Evolutionary conservation across 805 yeast species (phyloP).

Genomic region (Clavispora carvajalis): DNA sequence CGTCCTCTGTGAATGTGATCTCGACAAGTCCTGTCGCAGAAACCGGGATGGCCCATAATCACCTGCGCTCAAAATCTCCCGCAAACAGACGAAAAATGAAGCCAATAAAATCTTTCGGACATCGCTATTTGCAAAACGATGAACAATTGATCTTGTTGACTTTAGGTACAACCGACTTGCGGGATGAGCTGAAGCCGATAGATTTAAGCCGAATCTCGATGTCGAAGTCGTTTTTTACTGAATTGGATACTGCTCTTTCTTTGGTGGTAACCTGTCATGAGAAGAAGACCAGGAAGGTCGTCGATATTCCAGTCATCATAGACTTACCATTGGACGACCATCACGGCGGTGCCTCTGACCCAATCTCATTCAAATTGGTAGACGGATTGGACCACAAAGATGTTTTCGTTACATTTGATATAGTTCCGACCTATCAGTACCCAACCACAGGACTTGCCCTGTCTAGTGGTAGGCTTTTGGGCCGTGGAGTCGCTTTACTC

Average conservation of each 20-base stretch:
- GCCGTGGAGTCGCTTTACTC: constrained; percentile 78
- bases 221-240: constrained; percentile 72
- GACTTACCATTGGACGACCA: constrained; percentile 84
- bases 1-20: constrained; percentile 15
- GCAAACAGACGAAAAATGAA: constrained; percentile 26
- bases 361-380: constrained; percentile 64
- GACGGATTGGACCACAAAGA: constrained; percentile 43
- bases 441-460: constrained; percentile 15
- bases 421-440: constrained; percentile 80
- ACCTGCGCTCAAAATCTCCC: constrained; percentile 11
- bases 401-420: constrained; percentile 67
- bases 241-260: constrained; percentile 82
- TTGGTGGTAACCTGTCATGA: constrained; percentile 49
- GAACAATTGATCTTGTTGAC: constrained; percentile 77
- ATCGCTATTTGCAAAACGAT: constrained; percentile 55
- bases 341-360: constrained; percentile 62
- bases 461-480: constrained; percentile 46
- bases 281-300: constrained; percentile 20
- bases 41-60: constrained; percentile 3
- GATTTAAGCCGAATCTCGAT: constrained; percentile 70
- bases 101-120: constrained; percentile 82
- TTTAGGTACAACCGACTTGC: constrained; percentile 77
- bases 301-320: constrained; percentile 55
- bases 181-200: constrained; percentile 55
- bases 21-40: not conserved